phyloP scores from a whole-genome alignment of 495 filamentous ascomycete genomes.

The Neurospora sp. region DNA sequence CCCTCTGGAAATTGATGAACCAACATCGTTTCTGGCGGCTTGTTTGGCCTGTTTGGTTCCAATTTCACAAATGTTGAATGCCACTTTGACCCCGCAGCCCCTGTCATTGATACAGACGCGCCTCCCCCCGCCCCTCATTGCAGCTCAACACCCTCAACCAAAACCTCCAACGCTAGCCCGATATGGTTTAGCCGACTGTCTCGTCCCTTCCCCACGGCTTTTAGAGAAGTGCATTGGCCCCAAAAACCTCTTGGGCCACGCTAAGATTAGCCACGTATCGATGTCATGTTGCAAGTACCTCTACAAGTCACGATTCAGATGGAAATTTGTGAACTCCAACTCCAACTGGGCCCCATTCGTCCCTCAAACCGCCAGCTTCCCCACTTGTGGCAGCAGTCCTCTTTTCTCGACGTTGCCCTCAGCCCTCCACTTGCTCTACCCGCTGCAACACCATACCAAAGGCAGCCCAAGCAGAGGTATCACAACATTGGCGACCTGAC shows the following conservation, averaged over 20 bases:
- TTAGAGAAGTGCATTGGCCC: neutral
- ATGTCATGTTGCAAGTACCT: neutral
- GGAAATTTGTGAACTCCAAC: neutral
- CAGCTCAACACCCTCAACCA: conserved; percentile 21
- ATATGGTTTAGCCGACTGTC: conserved; percentile 7
- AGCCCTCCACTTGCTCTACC: neutral
- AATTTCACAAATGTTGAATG: conserved; percentile 26
- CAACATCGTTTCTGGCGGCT: neutral
- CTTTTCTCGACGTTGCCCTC: neutral
- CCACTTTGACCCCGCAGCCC: conserved; percentile 11
- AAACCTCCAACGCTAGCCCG: conserved; percentile 15
- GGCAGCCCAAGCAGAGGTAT: neutral
- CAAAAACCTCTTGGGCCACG: neutral
- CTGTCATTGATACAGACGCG: conserved; percentile 10
- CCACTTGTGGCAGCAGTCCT: neutral
- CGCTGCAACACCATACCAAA: neutral
- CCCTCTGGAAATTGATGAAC: neutral
- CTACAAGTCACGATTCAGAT: neutral
- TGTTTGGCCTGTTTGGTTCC: neutral
- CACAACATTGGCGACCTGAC: neutral
- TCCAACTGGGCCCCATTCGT: neutral
- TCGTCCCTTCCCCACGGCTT: conserved; percentile 13
- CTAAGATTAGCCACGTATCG: neutral
- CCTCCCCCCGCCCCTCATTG: conserved; percentile 10
- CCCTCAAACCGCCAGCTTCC: neutral